These are phyloP conservation scores for Monilinia polystroma DNA, from an alignment of 2,329 filamentous ascomycete genomes.

Conservation along the genomic window DNA sequence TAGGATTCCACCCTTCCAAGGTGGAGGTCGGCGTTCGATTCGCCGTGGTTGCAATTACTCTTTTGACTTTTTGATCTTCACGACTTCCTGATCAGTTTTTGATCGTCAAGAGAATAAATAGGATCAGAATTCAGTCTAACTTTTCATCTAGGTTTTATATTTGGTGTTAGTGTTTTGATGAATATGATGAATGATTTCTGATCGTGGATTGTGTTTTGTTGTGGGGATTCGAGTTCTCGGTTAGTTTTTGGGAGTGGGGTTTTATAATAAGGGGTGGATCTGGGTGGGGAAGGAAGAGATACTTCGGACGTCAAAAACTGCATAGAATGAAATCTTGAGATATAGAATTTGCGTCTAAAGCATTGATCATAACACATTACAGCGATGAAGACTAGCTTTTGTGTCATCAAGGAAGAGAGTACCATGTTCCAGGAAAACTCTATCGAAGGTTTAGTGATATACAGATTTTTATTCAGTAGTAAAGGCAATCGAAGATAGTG, in stretches of 20 bases:
- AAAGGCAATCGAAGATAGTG: too few relatives aligned
- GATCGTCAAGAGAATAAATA: fast-evolving
- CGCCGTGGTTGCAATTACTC: not conserved
- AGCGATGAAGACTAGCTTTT: not conserved
- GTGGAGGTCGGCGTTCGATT: constrained; percentile 21
- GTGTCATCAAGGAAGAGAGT: not conserved
- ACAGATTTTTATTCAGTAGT: too few relatives aligned
- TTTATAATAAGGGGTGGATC: not conserved
- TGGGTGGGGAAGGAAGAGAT: not conserved
- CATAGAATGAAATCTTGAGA: not conserved
- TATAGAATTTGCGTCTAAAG: fast-evolving
- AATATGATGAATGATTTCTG: not conserved
- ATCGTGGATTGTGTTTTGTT: not conserved
- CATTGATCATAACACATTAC: not conserved
- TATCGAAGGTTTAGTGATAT: too few relatives aligned
- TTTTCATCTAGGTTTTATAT: not conserved
- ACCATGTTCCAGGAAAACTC: not conserved
- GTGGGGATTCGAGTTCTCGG: not conserved
- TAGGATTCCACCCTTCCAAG: constrained; percentile 20
- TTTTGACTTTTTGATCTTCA: not conserved
- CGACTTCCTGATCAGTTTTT: not conserved
- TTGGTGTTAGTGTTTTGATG: not conserved
- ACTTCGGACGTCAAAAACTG: not conserved
- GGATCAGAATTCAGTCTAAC: fast-evolving
- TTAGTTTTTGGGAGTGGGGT: not conserved